Base-by-base conservation (phyloP, 1,139 yeast genomes). In the Taphrina pruni region DNA sequence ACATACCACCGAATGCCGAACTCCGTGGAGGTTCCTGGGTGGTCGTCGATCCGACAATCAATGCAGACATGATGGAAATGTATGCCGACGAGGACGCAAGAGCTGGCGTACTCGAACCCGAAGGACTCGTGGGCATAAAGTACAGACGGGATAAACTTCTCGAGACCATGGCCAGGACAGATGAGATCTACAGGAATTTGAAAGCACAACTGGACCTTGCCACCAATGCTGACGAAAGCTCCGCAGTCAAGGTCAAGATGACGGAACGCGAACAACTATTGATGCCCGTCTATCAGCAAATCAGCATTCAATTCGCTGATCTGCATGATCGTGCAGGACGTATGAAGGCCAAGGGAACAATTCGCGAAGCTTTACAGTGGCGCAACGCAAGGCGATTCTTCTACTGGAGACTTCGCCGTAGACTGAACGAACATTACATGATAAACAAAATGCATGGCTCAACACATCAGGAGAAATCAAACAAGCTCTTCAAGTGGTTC, bases 21-120 rank as follows among this genome's bases (percentile, higher is more conserved):
- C 86, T 95, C 76, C 90, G 99, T 86, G 99, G 99, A 84, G 99
- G 99, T 79, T 94, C 99, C 41, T 94, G 99, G 99, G 99, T 95
- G 71, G 99, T 94, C 74, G 97, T 94, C 79, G 99, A 94, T 81
- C 98, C 99, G 74, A 90, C 97, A 70, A 94, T 95, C 82, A 94
- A 95, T 79, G 81, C 89, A 66, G 98, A 93, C 73, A 90, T 90
- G 90, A 95, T 94, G 97, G 99, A 94, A 83, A 94, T 94, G 98
- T 94, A 93, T 77, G 98, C 98, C 32, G 99, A 95, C 80, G 88
- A 86, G 64, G 95, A 94, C 71, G 85, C 98, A n/a, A 87, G 99
- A 80, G 99, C 94, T 57, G 98, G 99, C 86, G 97, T 95, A 72
- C 84, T 95, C 78, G 99, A 94, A 82, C 98, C 99, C 68, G 97